Conservation (phyloP, 2,329 filamentous ascomycete species). For the Paradendryphiella salina region DNA sequence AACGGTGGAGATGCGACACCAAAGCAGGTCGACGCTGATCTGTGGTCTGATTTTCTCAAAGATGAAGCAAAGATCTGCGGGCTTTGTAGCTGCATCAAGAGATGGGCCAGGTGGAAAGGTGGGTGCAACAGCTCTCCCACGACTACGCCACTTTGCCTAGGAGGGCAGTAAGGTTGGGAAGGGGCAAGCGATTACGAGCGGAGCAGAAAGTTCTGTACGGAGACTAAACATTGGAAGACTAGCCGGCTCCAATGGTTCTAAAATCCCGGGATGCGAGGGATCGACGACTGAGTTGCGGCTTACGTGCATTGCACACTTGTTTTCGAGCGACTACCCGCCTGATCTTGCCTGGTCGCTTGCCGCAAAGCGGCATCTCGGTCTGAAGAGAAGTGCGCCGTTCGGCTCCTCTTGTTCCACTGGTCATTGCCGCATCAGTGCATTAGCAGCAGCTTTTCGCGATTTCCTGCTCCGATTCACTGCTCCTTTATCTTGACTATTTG, state of each 20-base stretch:
- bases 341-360: neutral
- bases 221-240: slow-evolving; percentile 6
- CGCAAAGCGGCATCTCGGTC: neutral
- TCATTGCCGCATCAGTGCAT: neutral
- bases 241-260: slow-evolving; percentile 6
- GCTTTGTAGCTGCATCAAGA: slow-evolving; percentile 8
- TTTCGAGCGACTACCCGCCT: slow-evolving; percentile 1
- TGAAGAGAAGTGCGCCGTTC: slow-evolving; percentile 5
- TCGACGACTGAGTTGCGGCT: slow-evolving; percentile 5
- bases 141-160: slow-evolving; percentile 9
- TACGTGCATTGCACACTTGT: slow-evolving; percentile 3
- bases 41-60: slow-evolving; percentile 28
- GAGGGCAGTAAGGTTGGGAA: slow-evolving; percentile 7
- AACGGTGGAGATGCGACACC: slow-evolving; percentile 5
- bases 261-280: slow-evolving; percentile 4
- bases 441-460: slow-evolving; percentile 3
- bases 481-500: slow-evolving; percentile 5
- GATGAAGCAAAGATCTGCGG: slow-evolving; percentile 30
- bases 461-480: slow-evolving; percentile 10
- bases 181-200: slow-evolving; percentile 29
- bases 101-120: slow-evolving; percentile 1
- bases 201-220: slow-evolving; percentile 26
- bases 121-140: slow-evolving; percentile 12
- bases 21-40: slow-evolving; percentile 26
- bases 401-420: slow-evolving; percentile 17